Percentiles rank a stretch among this genome's conserved stretches.
Conservation (phyloP, 805 yeast species). For the Candida wancherniae region DNA sequence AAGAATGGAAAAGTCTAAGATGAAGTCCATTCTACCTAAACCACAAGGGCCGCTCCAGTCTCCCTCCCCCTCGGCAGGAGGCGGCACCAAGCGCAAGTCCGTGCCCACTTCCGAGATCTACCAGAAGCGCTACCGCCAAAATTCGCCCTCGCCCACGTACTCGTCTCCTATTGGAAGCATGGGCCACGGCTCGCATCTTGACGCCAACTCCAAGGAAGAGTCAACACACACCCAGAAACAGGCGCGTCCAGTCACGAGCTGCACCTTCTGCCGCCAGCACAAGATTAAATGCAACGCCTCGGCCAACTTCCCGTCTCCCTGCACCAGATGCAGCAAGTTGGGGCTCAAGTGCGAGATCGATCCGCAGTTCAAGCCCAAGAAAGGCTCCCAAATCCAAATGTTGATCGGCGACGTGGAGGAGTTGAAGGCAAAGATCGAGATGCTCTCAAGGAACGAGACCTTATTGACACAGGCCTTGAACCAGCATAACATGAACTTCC, state of each 20-base stretch:
- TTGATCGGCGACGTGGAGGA: constrained; percentile 83
- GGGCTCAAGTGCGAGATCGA: constrained; percentile 80
- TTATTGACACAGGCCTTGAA: constrained; percentile 60
- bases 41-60: constrained; percentile 24
- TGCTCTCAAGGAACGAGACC: constrained; percentile 58
- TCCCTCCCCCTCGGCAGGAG: constrained; percentile 6
- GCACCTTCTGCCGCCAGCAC: constrained; percentile 92
- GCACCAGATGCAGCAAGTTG: constrained; percentile 79
- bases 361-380: constrained; percentile 86
- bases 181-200: constrained; percentile 4
- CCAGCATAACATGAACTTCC: constrained; percentile 33
- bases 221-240: constrained; percentile 19
- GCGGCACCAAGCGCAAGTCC: constrained; percentile 16
- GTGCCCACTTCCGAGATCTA: constrained; percentile 6
- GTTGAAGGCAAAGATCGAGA: constrained; percentile 65
- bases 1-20: constrained; percentile 34
- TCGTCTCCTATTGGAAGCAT: constrained; percentile 5
- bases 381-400: constrained; percentile 84
- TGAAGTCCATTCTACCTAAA: constrained; percentile 41
- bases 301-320: constrained; percentile 74
- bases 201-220: background rate
- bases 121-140: constrained; percentile 12
- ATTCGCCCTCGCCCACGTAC: constrained; percentile 6
- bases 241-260: constrained; percentile 80
- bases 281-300: constrained; percentile 91